Evolutionary conservation across 2,329 filamentous ascomycete species (phyloP), one percentile per base, ranked within the genome.

Genomic region (Beauveria asiatica): DNA sequence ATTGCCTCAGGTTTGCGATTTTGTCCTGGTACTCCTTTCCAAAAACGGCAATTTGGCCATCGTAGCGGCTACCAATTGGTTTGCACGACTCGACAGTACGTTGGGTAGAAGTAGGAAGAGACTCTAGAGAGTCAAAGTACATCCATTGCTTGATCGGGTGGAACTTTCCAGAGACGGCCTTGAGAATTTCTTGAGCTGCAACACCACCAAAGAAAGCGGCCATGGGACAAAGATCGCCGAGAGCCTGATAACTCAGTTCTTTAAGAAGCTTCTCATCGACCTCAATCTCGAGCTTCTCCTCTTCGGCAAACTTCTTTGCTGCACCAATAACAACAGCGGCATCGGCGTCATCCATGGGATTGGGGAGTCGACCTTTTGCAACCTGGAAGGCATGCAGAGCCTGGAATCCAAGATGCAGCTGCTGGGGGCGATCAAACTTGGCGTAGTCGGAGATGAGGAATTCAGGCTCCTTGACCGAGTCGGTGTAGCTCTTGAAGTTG

Each of bases 111-210:
- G 86, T 82, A 1, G 94, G 93, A 2, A 99, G 81, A 10, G 94
- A 96, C 74, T 99, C 94, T n/a, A 99, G 79, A 1, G 94, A 96
- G 74, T 99, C 94, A 68, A 97, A 95, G 79, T 99, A 97, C 72
- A 99, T 82, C 86, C 90, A 97, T 73, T 99, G 94, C 66, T 89
- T 83, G 65, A 97, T 87, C n/a, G 94, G 94, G 68, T 91, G 85
- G 78, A 99, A 99, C 75, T 99, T 99, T 67, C 94, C 94, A 57
- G 94, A 99, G 7, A 99, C 90, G 19, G 93, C 91, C 76, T 99
- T 99, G 63, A 99, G 82, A 23, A 97, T 88, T 74, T 99, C 94
- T 72, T 99, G 94, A 1, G 94, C 94, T 27, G 90, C 84, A 66
- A 97, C 83, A 67, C 94, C 94, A 73, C 94, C 94, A 70, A 97